phyloP scores from a whole-genome alignment of 2,329 filamentous ascomycete genomes.

The Fusarium virguliforme region DNA sequence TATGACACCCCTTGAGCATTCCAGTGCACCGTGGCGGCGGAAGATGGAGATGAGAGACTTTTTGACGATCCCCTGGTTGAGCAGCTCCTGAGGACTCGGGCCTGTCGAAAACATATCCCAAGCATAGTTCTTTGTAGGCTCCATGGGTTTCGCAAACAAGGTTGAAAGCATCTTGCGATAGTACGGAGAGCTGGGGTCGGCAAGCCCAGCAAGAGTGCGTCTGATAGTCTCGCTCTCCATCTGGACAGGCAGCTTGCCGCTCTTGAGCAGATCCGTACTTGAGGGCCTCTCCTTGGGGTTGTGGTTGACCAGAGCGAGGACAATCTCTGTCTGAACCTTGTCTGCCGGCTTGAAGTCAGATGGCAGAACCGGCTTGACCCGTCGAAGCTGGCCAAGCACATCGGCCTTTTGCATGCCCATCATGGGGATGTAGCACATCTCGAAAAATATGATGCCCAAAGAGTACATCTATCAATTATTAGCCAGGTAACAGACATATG shows the following conservation, averaged over 20 bases:
- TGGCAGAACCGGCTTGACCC: constrained; percentile 79
- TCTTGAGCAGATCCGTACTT: constrained; percentile 85
- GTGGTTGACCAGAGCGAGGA: constrained; percentile 85
- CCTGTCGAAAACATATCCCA: constrained; percentile 79
- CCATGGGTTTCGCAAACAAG: constrained; percentile 83
- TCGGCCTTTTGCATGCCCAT: constrained; percentile 77
- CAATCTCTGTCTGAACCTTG: constrained; percentile 84
- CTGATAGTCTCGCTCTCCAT: constrained; percentile 94
- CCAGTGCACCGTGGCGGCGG: constrained; percentile 89
- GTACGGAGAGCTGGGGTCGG: constrained; percentile 87
- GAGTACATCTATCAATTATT: constrained; percentile 84
- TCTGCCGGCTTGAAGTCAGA: constrained; percentile 78
- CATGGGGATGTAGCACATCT: constrained; percentile 87
- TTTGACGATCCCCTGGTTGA: constrained; percentile 82
- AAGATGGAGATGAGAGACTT: constrained; percentile 85
- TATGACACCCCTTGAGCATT: constrained; percentile 80
- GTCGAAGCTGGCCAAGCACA: constrained; percentile 78
- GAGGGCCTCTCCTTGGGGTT: constrained; percentile 87
- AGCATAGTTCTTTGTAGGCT: constrained; percentile 84
- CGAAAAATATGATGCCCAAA: constrained; percentile 96
- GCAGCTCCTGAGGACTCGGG: constrained; percentile 71
- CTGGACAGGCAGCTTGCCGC: constrained; percentile 89
- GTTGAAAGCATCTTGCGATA: constrained; percentile 92
- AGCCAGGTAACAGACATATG: background rate
- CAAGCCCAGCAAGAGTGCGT: constrained; percentile 84